Evolutionary conservation across 2,329 filamentous ascomycete genomes (phyloP).

Genomic region (Calycina marina): DNA sequence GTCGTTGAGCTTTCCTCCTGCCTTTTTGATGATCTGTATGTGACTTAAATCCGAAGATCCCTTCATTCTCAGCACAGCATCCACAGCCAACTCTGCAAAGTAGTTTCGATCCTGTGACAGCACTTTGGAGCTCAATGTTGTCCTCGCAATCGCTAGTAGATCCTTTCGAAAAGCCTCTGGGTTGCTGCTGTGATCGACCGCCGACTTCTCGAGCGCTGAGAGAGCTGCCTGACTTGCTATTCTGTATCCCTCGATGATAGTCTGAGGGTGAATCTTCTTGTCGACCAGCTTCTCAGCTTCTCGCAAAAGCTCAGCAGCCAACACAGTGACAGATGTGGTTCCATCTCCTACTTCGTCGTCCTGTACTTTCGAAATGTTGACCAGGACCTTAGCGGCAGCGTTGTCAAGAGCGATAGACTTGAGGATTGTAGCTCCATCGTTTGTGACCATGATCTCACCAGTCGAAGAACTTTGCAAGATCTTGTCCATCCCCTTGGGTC

Average conservation of each 20-base stretch:
- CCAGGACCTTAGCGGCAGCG: conserved; percentile 91
- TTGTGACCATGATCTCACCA: conserved; percentile 94
- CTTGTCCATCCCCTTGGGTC: conserved; percentile 89
- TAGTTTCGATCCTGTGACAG: conserved; percentile 86
- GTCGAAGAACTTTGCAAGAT: conserved; percentile 65
- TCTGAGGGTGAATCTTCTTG: conserved; percentile 98
- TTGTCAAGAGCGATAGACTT: conserved; percentile 98
- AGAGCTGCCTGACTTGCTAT: conserved; percentile 89
- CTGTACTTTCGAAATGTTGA: conserved; percentile 99
- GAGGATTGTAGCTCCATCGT: conserved; percentile 95
- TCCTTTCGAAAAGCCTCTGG: conserved; percentile 77
- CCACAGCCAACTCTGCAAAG: conserved; percentile 78
- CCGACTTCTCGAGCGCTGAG: conserved; percentile 65
- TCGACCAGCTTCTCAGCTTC: conserved; percentile 96
- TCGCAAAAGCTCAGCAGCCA: conserved; percentile 85
- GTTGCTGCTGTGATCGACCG: conserved; percentile 80
- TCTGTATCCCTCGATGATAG: conserved; percentile 96
- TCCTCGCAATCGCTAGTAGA: conserved; percentile 78
- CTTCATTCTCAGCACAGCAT: conserved; percentile 80
- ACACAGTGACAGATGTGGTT: conserved; percentile 91
- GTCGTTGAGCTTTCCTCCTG: conserved; percentile 91
- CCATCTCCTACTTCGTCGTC: conserved; percentile 98
- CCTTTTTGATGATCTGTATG: conserved; percentile 99
- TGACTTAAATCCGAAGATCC: conserved; percentile 88
- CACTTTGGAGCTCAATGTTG: conserved; percentile 94